Evolutionary conservation across 805 yeast genomes (phyloP).

Genomic region (Tetrapisispora taiwanensis): DNA sequence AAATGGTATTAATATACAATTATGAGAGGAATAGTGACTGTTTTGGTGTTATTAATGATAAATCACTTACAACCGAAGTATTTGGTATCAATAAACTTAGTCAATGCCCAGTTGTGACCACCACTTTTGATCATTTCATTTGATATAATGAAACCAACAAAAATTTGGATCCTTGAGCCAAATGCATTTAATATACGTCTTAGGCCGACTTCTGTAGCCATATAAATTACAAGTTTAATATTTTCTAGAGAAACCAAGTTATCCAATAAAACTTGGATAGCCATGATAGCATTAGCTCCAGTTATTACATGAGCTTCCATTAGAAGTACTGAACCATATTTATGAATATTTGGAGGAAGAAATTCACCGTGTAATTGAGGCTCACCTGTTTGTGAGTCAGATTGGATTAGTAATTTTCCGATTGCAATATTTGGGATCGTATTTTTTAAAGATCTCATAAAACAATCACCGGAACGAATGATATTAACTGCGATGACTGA

Average conservation of each 20-base stretch:
- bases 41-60: too few relatives aligned
- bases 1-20: too few relatives aligned
- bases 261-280: conserved; percentile 75
- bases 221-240: conserved; percentile 58
- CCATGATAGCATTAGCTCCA: conserved; percentile 94
- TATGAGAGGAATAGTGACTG: not conserved
- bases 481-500: conserved; percentile 64
- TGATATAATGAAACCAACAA: conserved; percentile 55
- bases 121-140: conserved; percentile 39
- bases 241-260: conserved; percentile 56
- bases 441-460: conserved; percentile 65
- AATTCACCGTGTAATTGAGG: conserved; percentile 82
- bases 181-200: conserved; percentile 67
- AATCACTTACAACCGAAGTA: conserved; percentile 51
- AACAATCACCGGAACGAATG: conserved; percentile 88
- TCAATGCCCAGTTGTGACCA: conserved; percentile 43
- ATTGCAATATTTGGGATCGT: conserved; percentile 68
- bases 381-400: conserved; percentile 84
- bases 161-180: conserved; percentile 49
- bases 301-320: conserved; percentile 83
- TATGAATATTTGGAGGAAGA: conserved; percentile 40
- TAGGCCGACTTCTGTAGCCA: conserved; percentile 72
- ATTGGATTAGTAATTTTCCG: conserved; percentile 80
- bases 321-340: conserved; percentile 42
- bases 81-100: conserved; percentile 60